Evolutionary conservation across 2,329 filamentous ascomycete genomes (phyloP).

Genomic region (Passalora sequoiae): DNA sequence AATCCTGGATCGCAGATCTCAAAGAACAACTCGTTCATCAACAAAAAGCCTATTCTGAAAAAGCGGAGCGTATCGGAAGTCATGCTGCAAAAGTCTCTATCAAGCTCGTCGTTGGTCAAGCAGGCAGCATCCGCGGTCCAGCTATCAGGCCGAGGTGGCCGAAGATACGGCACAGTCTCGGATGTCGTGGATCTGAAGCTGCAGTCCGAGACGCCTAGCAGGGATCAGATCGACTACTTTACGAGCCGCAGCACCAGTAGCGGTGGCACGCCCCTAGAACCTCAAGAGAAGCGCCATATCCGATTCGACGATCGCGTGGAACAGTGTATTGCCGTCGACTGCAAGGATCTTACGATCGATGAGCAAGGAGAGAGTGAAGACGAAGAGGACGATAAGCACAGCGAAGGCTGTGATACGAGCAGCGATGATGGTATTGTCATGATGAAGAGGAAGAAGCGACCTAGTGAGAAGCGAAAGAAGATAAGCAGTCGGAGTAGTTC

Average conservation of each 20-base stretch:
- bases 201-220: constrained; percentile 56
- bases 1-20: constrained; percentile 53
- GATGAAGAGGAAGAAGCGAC: constrained; percentile 62
- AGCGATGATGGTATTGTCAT: constrained; percentile 75
- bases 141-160: constrained; percentile 59
- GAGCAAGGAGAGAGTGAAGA: constrained; percentile 45
- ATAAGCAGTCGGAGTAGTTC: constrained; percentile 51
- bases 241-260: constrained; percentile 59
- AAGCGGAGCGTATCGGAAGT: constrained; percentile 95
- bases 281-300: constrained; percentile 71
- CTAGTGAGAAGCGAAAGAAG: constrained; percentile 42
- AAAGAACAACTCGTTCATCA: constrained; percentile 62
- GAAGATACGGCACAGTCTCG: constrained; percentile 47
- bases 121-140: constrained; percentile 82
- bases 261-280: constrained; percentile 55
- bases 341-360: constrained; percentile 72
- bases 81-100: constrained; percentile 84
- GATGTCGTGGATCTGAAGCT: constrained; percentile 64
- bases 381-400: constrained; percentile 41
- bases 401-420: constrained; percentile 38
- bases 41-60: constrained; percentile 90
- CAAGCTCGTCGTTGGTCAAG: constrained; percentile 80
- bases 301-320: constrained; percentile 95
- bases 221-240: constrained; percentile 62
- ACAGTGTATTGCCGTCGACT: constrained; percentile 90